Evolutionary conservation across 208 protist genomes (phyloP), one percentile per base, ranked within the genome.

Genomic region (Leishmania mexicana): DNA sequence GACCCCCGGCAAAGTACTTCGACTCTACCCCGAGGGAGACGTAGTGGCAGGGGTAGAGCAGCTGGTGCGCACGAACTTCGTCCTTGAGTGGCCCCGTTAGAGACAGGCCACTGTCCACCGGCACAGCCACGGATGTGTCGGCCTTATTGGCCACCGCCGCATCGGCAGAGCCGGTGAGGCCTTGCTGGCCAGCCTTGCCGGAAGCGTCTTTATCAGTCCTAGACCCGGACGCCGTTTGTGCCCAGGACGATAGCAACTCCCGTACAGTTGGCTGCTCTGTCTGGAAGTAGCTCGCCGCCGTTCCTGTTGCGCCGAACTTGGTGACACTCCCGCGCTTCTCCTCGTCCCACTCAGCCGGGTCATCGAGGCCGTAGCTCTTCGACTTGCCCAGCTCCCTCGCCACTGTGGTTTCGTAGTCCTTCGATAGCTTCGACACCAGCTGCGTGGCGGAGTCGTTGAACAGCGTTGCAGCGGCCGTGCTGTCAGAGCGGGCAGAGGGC

Each of bases 1-100:
- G 89, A 24, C 91, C 92, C 19, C 92, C 92, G 7, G 93, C 93
- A 78, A 96, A 97, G 92, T 94, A 95, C 82, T 90, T 88, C 35
- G 92, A 95, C 78, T 94, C 80, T 49, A 97, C 90, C 17, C 95
- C 95, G 15, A 95, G 75, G 28, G 82, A 83, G 13, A 96, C 92
- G 86, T 96, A 97, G 75, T 95, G 89, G 80, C 85, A 95, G 21
- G 95, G 95, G 82, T 97, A 90, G 31, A 97, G 81, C 21, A 97
- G 86, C 86, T 96, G 93, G 51, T 79, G 87, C 40, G 88, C 92
- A 31, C 83, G 92, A 42, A 83, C 90, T 75, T 95, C 89, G 76
- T 97, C 94, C 42, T 88, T 87, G 75, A 96, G 85, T 3, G 58
- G 42, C 21, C 64, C 42, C n/a, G 38, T 31, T 19, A 80, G 62